Percentiles rank a stretch among this genome's conserved stretches.
Evolutionary conservation across 495 filamentous ascomycete genomes (phyloP).

Genomic region (Podospora bellae-mahoneyi): DNA sequence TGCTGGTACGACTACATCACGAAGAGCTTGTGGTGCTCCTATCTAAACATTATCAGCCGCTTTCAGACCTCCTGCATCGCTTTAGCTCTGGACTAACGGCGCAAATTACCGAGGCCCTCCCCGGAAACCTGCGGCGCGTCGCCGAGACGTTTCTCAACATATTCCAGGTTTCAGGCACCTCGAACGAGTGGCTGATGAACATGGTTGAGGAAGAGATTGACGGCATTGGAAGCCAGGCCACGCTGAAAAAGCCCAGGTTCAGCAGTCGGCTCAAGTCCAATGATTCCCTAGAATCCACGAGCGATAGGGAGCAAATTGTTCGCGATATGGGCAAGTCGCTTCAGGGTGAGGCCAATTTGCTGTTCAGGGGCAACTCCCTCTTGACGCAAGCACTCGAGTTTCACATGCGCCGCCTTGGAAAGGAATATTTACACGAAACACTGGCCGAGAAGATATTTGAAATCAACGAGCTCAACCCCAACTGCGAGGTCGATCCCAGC

Average conservation of each 20-base stretch:
- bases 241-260: constrained; percentile 67
- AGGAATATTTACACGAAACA: constrained; percentile 88
- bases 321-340: constrained; percentile 63
- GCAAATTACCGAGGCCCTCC: constrained; percentile 76
- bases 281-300: constrained; percentile 63
- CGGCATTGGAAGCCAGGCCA: constrained; percentile 74
- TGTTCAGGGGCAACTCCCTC: constrained; percentile 93
- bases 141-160: constrained; percentile 89
- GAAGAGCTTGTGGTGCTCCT: constrained; percentile 89
- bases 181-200: constrained; percentile 86
- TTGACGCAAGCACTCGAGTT: constrained; percentile 91
- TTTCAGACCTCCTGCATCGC: constrained; percentile 79
- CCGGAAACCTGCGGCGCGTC: constrained; percentile 71
- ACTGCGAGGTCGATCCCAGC: constrained; percentile 93
- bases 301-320: constrained; percentile 52
- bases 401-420: constrained; percentile 91
- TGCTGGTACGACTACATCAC: constrained; percentile 77
- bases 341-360: constrained; percentile 80
- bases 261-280: constrained; percentile 73
- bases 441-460: constrained; percentile 79
- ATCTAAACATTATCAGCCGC: constrained; percentile 74
- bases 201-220: constrained; percentile 97
- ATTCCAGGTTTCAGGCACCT: constrained; percentile 88
- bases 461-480: constrained; percentile 81
- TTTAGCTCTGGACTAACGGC: constrained; percentile 81